Conservation (phyloP, 2,329 filamentous ascomycete species). For the Plectosphaerella cucumerina region DNA sequence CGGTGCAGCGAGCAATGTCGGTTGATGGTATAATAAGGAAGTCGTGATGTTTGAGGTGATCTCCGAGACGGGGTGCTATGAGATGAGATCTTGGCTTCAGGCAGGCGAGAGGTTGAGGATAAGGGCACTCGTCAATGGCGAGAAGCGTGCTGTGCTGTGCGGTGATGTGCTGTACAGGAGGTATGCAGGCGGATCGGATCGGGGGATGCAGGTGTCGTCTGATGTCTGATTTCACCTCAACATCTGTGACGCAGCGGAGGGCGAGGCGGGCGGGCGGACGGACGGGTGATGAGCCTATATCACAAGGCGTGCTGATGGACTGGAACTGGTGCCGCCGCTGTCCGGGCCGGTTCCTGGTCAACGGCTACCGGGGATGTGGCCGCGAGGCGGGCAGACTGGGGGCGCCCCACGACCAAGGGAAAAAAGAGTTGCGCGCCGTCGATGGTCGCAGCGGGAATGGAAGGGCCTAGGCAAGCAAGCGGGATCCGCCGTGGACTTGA, state of each 20-base stretch:
- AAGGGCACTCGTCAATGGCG: too few relatives aligned
- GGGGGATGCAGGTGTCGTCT: not conserved
- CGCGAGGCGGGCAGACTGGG: not conserved
- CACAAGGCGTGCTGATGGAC: not conserved
- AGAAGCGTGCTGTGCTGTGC: too few relatives aligned
- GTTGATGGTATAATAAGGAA: not conserved
- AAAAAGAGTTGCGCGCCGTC: not conserved
- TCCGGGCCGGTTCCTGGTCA: not conserved
- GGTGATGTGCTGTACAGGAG: too few relatives aligned
- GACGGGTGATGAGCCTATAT: not conserved
- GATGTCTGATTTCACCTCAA: not conserved
- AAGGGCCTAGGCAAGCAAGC: not conserved
- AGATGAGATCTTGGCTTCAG: too few relatives aligned
- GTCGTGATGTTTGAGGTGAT: not conserved
- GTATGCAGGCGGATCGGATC: too few relatives aligned
- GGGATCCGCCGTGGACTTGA: not conserved
- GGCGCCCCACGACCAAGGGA: too few relatives aligned
- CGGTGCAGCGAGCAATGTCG: not conserved
- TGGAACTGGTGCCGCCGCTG: not conserved
- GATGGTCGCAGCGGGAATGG: not conserved
- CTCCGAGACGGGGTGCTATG: too few relatives aligned
- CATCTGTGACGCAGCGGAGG: not conserved
- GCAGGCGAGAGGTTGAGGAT: too few relatives aligned
- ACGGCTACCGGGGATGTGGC: not conserved
- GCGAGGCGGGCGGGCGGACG: not conserved